Base-by-base conservation (phyloP, 2,329 filamentous ascomycete species). In the Aspergillus brasiliensis region DNA sequence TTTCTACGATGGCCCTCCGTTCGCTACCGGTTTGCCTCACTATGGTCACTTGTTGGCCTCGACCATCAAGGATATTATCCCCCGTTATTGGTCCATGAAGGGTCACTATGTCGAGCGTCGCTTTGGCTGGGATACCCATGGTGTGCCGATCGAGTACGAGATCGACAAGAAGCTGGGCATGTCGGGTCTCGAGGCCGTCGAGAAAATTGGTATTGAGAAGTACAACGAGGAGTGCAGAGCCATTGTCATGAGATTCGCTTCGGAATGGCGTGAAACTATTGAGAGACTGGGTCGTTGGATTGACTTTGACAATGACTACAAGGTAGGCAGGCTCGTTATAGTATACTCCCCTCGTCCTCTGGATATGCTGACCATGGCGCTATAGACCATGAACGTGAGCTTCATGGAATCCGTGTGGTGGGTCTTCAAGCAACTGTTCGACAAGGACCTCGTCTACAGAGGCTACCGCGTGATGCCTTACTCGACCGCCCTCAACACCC, bases 361-460 rank as follows among this genome's bases (percentile, higher is more conserved):
- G 10, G 8, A 46, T 37, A 40, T 21, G 34, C 59, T 64, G 46
- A 67, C 55, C 10, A 34, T 48, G 13, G 13, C 8, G 23, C 44
- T 10, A 19, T 70, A 90, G 89, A 97, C 92, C 37, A 97, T 97
- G 92, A 90, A 98, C 75, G 84, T 89, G n/a, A 88, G 82, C 19
- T 98, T 96, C 79, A 98, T 97, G 94, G 94, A 97, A 80, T 90
- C 90, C 0, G 87, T 91, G 65, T 98, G 94, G 94, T 97, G 94
- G 93, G 90, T 95, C 17, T 97, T 97, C 82, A 96, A 95, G 81
- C 87, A 94, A 74, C 83, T 97, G 23, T 96, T 91, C 75, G 91
- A 96, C 69, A 96, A 97, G 79, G 91, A 88, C 58, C 83, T 90
- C 63, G 92, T 97, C 57, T 98, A 97, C 75, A 90, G 92, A 67